Conservation (phyloP, 139 green algal species). For the Coccomyxa sp. region DNA sequence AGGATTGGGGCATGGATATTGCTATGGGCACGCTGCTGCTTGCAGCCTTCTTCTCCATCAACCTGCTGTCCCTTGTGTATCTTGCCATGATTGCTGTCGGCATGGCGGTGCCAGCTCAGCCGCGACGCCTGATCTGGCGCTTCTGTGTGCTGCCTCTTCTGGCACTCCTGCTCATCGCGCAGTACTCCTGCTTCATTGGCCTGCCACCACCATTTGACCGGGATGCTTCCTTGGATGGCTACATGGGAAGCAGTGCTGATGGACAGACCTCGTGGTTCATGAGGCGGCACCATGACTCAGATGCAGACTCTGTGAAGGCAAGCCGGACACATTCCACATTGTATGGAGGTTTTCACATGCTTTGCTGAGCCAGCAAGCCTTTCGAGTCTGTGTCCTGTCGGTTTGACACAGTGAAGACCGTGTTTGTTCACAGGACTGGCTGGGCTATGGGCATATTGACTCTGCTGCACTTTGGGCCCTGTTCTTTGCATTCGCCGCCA, state of each 20-base stretch:
- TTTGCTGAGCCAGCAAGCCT: too few relatives aligned
- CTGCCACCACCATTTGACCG: constrained; percentile 2
- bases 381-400: too few relatives aligned
- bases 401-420: background rate
- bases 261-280: too few relatives aligned
- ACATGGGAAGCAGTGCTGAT: too few relatives aligned
- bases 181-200: constrained; percentile 48
- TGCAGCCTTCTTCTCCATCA: constrained; percentile 44
- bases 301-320: too few relatives aligned
- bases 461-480: constrained; percentile 36
- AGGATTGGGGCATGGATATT: constrained; percentile 45
- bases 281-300: too few relatives aligned
- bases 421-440: constrained; percentile 30
- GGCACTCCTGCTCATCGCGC: constrained; percentile 25
- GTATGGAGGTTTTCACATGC: too few relatives aligned
- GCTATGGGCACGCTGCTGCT: constrained; percentile 46
- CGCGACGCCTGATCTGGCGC: constrained; percentile 15
- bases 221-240: background rate
- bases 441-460: constrained; percentile 32
- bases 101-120: constrained; percentile 22
- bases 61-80: constrained; percentile 41
- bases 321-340: too few relatives aligned
- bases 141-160: constrained; percentile 37
- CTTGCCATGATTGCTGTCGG: constrained; percentile 33
- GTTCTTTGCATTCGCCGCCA: constrained; percentile 31